Percentiles rank a stretch among this genome's conserved stretches.
Conservation (phyloP, 2,329 filamentous ascomycete species). For the Ascochyta clinopodiicola region DNA sequence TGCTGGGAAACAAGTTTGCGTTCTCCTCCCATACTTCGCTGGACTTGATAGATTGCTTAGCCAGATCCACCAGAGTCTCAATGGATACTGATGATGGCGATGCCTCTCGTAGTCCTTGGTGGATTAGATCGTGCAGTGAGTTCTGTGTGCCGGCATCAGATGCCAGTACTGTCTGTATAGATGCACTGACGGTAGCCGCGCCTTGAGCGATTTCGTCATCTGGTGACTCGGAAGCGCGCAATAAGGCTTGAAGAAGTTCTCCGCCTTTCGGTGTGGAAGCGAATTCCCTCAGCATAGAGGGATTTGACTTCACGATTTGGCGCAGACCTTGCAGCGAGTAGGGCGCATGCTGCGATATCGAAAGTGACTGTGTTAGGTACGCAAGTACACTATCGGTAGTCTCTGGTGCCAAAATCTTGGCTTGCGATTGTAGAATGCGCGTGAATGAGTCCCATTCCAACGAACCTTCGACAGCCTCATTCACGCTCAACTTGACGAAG, state of each 20-base stretch:
- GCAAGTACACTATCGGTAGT: conserved; percentile 50
- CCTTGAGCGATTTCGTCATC: conserved; percentile 58
- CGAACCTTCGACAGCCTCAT: conserved; percentile 38
- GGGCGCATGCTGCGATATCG: conserved; percentile 42
- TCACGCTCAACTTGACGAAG: conserved; percentile 42
- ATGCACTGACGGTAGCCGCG: conserved; percentile 49
- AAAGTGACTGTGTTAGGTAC: conserved; percentile 48
- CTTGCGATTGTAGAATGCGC: conserved; percentile 44
- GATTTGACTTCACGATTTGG: conserved; percentile 51
- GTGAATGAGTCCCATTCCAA: conserved; percentile 47
- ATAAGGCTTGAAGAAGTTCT: conserved; percentile 58
- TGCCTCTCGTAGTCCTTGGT: conserved; percentile 58
- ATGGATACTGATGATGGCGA: conserved; percentile 54
- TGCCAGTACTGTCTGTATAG: conserved; percentile 45
- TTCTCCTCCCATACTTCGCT: conserved; percentile 35
- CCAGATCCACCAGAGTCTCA: conserved; percentile 63
- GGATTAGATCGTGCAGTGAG: conserved; percentile 60
- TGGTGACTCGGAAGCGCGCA: conserved; percentile 61
- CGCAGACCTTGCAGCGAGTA: conserved; percentile 55
- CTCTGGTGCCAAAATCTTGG: conserved; percentile 41
- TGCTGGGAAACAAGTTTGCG: conserved; percentile 66
- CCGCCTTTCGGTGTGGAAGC: conserved; percentile 55
- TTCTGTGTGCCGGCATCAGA: conserved; percentile 50
- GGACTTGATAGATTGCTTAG: conserved; percentile 55
- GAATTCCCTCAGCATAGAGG: conserved; percentile 52